Evolutionary conservation across 352 stramenopile genomes (phyloP).

Genomic region (Globisporangium middletonii): DNA sequence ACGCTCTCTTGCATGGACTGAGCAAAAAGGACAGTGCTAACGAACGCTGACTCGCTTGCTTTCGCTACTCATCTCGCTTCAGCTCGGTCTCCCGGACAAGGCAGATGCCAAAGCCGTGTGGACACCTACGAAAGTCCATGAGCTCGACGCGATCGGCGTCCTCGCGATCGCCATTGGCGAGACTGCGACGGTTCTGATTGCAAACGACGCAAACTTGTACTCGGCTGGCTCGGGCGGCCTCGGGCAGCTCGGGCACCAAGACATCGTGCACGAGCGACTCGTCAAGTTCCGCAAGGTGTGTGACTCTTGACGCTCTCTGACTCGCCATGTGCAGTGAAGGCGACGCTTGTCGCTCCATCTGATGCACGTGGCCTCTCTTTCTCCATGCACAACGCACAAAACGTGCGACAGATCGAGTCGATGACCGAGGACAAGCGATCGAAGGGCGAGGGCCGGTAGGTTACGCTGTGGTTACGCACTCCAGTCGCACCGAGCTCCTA

Average conservation of each 20-base stretch:
- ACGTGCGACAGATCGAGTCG: conserved; percentile 38
- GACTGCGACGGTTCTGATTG: conserved; percentile 51
- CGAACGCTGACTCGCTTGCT: not conserved
- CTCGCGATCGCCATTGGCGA: conserved; percentile 59
- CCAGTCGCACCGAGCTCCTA: not conserved
- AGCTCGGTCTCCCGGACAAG: conserved; percentile 44
- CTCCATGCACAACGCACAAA: not conserved
- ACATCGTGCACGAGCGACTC: conserved; percentile 79
- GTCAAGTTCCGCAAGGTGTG: conserved; percentile 63
- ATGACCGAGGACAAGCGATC: conserved; percentile 72
- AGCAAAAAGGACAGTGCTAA: not conserved
- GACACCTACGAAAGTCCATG: conserved; percentile 51
- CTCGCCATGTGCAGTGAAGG: not conserved
- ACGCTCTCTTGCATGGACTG: not conserved
- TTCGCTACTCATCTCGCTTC: not conserved
- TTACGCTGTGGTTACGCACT: too few species aligned
- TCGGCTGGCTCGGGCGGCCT: conserved; percentile 53
- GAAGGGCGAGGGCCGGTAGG: conserved; percentile 44
- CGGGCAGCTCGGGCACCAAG: conserved; percentile 68
- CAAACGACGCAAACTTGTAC: conserved; percentile 73
- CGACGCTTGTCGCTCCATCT: not conserved
- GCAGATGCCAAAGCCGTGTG: conserved; percentile 44
- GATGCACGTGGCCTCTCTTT: conserved; percentile 7
- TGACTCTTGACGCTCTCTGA: not conserved
- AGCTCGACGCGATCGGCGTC: conserved; percentile 55